phyloP scores from a whole-genome alignment of 495 filamentous ascomycete genomes.

The Xylaria scruposa region DNA sequence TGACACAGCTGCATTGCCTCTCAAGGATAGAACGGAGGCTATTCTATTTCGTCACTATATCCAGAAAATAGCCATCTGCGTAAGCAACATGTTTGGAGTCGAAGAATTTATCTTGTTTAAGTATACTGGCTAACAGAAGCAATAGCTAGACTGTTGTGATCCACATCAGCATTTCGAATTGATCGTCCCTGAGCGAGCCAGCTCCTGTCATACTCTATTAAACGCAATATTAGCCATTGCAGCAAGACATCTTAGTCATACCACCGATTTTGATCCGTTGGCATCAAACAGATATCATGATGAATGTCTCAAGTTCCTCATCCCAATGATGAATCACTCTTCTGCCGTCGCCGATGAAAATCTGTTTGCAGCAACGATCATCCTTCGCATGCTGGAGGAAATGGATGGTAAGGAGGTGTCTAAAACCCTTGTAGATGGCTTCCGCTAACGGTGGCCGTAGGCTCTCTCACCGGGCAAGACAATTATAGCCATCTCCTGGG shows the following conservation, averaged over 20 bases:
- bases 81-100: constrained; percentile 36
- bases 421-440: neutral
- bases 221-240: constrained; percentile 67
- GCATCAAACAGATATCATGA: constrained; percentile 57
- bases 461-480: constrained; percentile 48
- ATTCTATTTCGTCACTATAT: constrained; percentile 56
- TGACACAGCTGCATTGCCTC: constrained; percentile 40
- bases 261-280: constrained; percentile 51
- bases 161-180: constrained; percentile 60
- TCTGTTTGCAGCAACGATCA: constrained; percentile 65
- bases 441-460: constrained; percentile 33
- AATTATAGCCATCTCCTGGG: constrained; percentile 57
- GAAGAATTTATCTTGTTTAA: neutral
- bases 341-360: constrained; percentile 64
- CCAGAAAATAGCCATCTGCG: constrained; percentile 56
- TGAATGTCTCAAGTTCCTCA: constrained; percentile 58
- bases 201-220: constrained; percentile 57
- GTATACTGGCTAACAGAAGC: constrained; percentile 25
- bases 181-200: constrained; percentile 58
- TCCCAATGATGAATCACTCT: constrained; percentile 54
- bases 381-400: constrained; percentile 67
- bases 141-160: constrained; percentile 65
- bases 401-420: constrained; percentile 56
- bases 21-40: constrained; percentile 48
- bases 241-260: constrained; percentile 60